Base-by-base conservation (phyloP, 2,329 filamentous ascomycete genomes). In the Cercospora berteroae region DNA sequence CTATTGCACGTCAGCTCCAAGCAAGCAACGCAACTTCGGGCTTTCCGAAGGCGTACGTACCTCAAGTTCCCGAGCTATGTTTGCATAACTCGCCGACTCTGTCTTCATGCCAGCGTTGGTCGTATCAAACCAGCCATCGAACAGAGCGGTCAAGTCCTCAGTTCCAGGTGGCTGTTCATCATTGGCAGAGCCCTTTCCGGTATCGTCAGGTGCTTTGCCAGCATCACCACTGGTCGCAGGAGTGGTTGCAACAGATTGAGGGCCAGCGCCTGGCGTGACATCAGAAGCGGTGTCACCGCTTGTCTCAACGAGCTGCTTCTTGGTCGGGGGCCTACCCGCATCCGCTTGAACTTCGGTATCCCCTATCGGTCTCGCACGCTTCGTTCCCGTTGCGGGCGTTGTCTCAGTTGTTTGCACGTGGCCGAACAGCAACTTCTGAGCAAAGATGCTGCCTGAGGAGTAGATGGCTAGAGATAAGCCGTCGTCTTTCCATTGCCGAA, bases 351-450 rank as follows among this genome's bases (percentile, higher is more conserved):
- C 69, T 59, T 71, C 69, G 67, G 69, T 56, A 36, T 50, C 69
- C 42, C 64, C 55, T 63, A 23, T 60, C 64, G 63, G 42, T 8
- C 64, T 56, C 44, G 57, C 64, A 33, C 64, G 61, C 60, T 73
- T 71, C 69, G 60, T 71, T 25, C 39, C 63, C 39, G 57, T 31
- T 52, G 67, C 69, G 31, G 64, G 66, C 56, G 60, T 50, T 57
- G 33, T 66, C 57, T 70, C 68, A 56, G 52, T 42, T 20, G 58
- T 58, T 20, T 66, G 65, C 31, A 83, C 80, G 74, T 93, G 87
- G 68, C 84, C 83, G 79, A 94, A 94, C 70, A 94, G 85, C 69
- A 94, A 82, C 80, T 93, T 92, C 83, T 95, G 92, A 13, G 92
- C 92, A 20, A 89, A 85, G 5, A 94, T 89, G 23, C 90, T 93